These are phyloP conservation scores for Esteya vermicola DNA, from an alignment of 2,329 filamentous ascomycete genomes.

Conservation along the genomic window DNA sequence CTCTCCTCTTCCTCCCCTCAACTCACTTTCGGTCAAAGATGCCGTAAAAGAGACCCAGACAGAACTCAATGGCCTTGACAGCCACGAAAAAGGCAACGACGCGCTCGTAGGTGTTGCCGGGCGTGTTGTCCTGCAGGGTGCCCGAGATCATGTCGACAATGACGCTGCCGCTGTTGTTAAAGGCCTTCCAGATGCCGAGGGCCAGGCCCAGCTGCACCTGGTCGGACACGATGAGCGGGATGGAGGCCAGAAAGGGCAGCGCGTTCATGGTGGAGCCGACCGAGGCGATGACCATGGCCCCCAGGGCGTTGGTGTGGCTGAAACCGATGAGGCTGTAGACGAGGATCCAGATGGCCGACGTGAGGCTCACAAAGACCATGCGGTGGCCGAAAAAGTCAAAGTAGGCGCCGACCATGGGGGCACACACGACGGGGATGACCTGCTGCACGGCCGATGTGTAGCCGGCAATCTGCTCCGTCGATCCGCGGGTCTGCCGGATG, in stretches of 20 bases:
- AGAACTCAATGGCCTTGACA: slow-evolving; percentile 15
- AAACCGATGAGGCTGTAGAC: slow-evolving; percentile 14
- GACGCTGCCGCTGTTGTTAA: slow-evolving; percentile 15
- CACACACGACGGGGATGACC: slow-evolving; percentile 14
- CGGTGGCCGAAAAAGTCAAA: slow-evolving; percentile 13
- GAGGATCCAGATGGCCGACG: slow-evolving; percentile 13
- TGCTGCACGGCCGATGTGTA: slow-evolving; percentile 15
- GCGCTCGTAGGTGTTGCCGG: slow-evolving; percentile 13
- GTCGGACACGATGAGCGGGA: slow-evolving; percentile 12
- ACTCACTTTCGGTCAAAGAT: slow-evolving; percentile 6
- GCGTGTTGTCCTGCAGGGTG: slow-evolving; percentile 14
- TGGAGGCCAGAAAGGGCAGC: slow-evolving; percentile 14
- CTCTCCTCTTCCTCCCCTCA: no score
- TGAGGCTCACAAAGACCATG: slow-evolving; percentile 14
- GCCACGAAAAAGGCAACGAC: slow-evolving; percentile 14
- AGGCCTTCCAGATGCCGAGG: slow-evolving; percentile 15
- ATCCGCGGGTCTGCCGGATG: slow-evolving; percentile 11
- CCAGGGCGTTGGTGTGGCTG: slow-evolving; percentile 12
- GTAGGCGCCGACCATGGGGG: slow-evolving; percentile 12
- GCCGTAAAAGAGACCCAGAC: slow-evolving; percentile 14
- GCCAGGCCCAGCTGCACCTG: slow-evolving; percentile 14
- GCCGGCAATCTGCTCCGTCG: slow-evolving; percentile 14
- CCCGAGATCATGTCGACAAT: slow-evolving; percentile 16
- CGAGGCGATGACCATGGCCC: slow-evolving; percentile 14
- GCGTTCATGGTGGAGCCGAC: slow-evolving; percentile 15